Evolutionary conservation across 2,329 filamentous ascomycete species (phyloP), one percentile per base, ranked within the genome.

Genomic region (Cordyceps cateniannulata): DNA sequence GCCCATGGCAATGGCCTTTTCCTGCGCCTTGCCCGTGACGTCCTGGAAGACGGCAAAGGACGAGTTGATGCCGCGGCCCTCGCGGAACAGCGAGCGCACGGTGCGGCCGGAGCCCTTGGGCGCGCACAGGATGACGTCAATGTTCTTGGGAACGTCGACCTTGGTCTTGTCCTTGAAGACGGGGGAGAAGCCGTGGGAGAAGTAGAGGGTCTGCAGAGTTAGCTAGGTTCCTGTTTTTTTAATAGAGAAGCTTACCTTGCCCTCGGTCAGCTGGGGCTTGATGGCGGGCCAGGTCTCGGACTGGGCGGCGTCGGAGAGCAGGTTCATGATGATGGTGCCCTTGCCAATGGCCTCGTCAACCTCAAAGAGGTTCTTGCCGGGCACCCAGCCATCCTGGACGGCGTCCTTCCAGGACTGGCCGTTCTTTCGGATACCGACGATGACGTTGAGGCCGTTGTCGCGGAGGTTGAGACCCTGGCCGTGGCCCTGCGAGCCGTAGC

Each of bases 91-190:
- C 68, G 91, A 91, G 80, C 95, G 93, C 77, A 99, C 95, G 71
- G 95, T 99, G 76, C 95, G 93, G 79, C 95, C 95, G 76, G 93
- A 98, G 74, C 95, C 95, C 87, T 99, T 99, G 81, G 95, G 95
- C 69, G 95, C 95, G 73, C 96, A 93, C 76, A 99, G 93, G 85
- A 99, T 99, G 78, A 99, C 95, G 78, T 99, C 95, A 75, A 99
- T 90, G 81, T 98, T 90, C 68, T 77, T 85, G 79, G 95, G 95
- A 66, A 97, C 91, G 65, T 99, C 95, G 76, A 99, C 95, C 81
- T 97, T 96, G 85, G 95, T 99, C 76, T 95, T 88, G 78, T 96
- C 89, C 85, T 97, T 97, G 91, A 99, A 99, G 80, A 99, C 93
- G 76, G 95, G 95, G 66, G 95, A 98, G 90, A 99, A 99, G 75